phyloP scores from a whole-genome alignment of 345 rosid species.

The Conringia planisiliqua region DNA sequence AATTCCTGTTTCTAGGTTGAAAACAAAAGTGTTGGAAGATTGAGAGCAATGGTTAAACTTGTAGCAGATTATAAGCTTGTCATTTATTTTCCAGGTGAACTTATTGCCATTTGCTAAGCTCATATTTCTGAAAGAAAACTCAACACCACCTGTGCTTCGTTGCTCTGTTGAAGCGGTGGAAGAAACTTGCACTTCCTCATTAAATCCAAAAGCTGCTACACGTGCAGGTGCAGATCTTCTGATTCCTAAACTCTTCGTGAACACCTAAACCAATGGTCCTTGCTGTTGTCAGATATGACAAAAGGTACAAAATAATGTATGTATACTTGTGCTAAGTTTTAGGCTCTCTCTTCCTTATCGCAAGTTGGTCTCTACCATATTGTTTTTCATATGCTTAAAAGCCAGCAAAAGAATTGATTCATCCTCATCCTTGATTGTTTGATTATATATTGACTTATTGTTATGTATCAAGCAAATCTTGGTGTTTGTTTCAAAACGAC shows the following conservation, averaged over 20 bases:
- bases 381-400: too few species aligned
- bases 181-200: neutral
- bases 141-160: slow-evolving; percentile 3
- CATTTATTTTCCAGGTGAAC: slow-evolving; percentile 4
- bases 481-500: too few species aligned
- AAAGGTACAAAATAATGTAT: neutral
- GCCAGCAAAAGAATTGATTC: too few species aligned
- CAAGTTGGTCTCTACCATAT: too few species aligned
- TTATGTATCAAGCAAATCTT: too few species aligned
- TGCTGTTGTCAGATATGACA: neutral
- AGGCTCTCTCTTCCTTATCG: too few species aligned
- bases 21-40: neutral
- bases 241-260: slow-evolving; percentile 11
- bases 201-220: neutral
- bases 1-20: neutral
- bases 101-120: slow-evolving; percentile 14
- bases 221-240: neutral
- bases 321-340: neutral
- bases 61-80: slow-evolving; percentile 13
- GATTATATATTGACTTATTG: too few species aligned
- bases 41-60: neutral
- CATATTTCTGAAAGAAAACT: neutral
- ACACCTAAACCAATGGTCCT: too few species aligned
- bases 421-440: too few species aligned
- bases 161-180: neutral